These are phyloP conservation scores for Trypanosoma boissoni DNA, from an alignment of 208 protist species.

Conservation along the genomic window DNA sequence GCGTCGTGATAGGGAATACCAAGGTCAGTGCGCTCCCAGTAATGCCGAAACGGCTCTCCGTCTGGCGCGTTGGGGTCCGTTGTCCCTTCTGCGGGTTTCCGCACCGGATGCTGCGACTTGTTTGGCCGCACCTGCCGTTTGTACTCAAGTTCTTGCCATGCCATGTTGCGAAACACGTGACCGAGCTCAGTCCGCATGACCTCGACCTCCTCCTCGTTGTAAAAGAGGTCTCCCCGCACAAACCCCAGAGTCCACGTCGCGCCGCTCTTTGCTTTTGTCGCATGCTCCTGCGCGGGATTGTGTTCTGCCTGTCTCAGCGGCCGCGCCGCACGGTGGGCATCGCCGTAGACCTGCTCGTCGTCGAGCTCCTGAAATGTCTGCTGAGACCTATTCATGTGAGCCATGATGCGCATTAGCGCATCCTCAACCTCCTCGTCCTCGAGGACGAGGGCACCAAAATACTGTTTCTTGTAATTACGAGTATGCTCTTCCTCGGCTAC, in stretches of 20 bases:
- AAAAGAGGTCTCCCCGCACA: slow-evolving; percentile 85
- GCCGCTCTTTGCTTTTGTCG: slow-evolving; percentile 46
- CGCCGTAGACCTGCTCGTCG: slow-evolving; percentile 81
- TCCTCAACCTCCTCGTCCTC: slow-evolving; percentile 91
- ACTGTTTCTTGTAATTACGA: slow-evolving; percentile 82
- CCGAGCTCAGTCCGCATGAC: slow-evolving; percentile 87
- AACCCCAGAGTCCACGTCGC: slow-evolving; percentile 88
- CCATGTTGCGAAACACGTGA: slow-evolving; percentile 86
- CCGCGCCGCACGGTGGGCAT: slow-evolving; percentile 65
- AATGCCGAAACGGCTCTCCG: slow-evolving; percentile 78
- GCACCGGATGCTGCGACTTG: slow-evolving; percentile 73
- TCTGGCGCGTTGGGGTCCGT: slow-evolving; percentile 71
- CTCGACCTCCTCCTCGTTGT: slow-evolving; percentile 89
- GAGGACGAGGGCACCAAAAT: slow-evolving; percentile 80
- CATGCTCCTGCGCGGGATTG: slow-evolving; percentile 60
- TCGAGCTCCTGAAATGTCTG: slow-evolving; percentile 85
- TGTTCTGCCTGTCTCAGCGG: slow-evolving; percentile 69
- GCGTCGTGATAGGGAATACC: slow-evolving; percentile 88
- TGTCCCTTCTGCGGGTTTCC: slow-evolving; percentile 74
- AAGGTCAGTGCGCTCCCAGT: slow-evolving; percentile 87
- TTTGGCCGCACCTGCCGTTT: slow-evolving; percentile 86
- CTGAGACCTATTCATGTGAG: slow-evolving; percentile 81
- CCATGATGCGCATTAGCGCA: slow-evolving; percentile 82
- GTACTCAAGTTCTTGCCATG: slow-evolving; percentile 90
- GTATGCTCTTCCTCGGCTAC: slow-evolving; percentile 82